A percentile compares a stretch with the other conserved stretches of the same genome.
phyloP scores from a whole-genome alignment of 768 basidiomycete species.

The Rhodotorula taiwanensis region DNA sequence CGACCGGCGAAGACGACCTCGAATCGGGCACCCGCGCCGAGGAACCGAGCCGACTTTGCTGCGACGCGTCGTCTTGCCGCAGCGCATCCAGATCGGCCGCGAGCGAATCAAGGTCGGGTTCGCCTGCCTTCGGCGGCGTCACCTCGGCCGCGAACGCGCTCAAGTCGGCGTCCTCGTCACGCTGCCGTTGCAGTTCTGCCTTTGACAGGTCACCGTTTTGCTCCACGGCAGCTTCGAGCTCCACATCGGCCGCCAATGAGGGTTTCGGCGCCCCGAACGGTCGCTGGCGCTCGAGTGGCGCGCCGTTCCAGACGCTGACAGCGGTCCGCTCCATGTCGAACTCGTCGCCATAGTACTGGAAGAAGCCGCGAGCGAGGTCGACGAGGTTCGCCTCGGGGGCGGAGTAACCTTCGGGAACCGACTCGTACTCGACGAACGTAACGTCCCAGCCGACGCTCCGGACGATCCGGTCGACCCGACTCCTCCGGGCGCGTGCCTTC shows the following conservation, averaged over 20 bases:
- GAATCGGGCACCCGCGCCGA: neutral
- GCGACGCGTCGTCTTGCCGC: neutral
- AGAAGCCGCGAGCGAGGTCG: conserved; percentile 33
- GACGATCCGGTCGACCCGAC: neutral
- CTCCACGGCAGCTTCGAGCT: neutral
- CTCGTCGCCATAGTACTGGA: conserved; percentile 10
- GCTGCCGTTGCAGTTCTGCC: conserved; percentile 4
- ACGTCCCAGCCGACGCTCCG: conserved; percentile 29
- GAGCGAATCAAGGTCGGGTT: neutral
- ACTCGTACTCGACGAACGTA: conserved; percentile 31
- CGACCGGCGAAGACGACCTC: conserved; percentile 23
- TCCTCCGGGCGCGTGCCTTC: conserved; percentile 1
- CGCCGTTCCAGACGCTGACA: conserved; percentile 23
- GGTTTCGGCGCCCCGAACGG: neutral
- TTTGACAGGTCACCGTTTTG: neutral
- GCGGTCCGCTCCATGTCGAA: conserved; percentile 6
- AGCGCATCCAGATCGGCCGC: conserved; percentile 9
- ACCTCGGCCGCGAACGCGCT: neutral
- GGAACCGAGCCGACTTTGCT: neutral
- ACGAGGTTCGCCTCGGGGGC: neutral
- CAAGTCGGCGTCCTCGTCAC: neutral
- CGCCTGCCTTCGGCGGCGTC: neutral
- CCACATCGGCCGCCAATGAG: neutral
- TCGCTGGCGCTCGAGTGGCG: conserved; percentile 12
- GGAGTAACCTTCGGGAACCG: conserved; percentile 1